Evolutionary conservation across 495 filamentous ascomycete species (phyloP).

Genomic region (Neurospora sp.): DNA sequence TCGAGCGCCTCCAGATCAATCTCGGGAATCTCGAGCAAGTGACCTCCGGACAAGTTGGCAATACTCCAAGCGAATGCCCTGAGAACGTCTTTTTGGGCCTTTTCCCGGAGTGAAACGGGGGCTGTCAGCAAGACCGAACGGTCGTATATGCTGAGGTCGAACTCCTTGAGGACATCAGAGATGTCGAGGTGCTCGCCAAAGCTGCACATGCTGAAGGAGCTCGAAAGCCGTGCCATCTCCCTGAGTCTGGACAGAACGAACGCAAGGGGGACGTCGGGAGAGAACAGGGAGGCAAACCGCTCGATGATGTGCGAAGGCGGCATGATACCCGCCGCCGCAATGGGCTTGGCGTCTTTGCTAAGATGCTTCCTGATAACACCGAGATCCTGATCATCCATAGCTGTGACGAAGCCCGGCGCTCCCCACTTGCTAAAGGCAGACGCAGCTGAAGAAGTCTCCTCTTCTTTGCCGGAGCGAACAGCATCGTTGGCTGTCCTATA

Average conservation of each 20-base stretch:
- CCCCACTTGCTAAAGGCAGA: conserved; percentile 16
- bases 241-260: conserved; percentile 65
- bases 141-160: conserved; percentile 56
- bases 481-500: conserved; percentile 61
- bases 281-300: conserved; percentile 68
- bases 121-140: conserved; percentile 65
- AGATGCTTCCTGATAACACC: conserved; percentile 52
- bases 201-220: conserved; percentile 64
- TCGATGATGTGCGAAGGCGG: conserved; percentile 57
- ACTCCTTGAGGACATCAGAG: conserved; percentile 59
- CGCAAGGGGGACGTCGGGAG: conserved; percentile 60
- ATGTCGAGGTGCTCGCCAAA: conserved; percentile 47
- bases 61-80: conserved; percentile 57
- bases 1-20: conserved; percentile 63
- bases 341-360: conserved; percentile 47
- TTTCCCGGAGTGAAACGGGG: conserved; percentile 41
- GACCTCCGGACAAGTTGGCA: conserved; percentile 50
- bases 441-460: conserved; percentile 28
- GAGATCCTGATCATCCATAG: conserved; percentile 63
- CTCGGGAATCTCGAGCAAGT: conserved; percentile 52
- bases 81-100: conserved; percentile 30
- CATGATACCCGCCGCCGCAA: conserved; percentile 64
- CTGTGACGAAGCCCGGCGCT: conserved; percentile 65
- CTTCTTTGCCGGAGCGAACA: conserved; percentile 8
- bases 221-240: conserved; percentile 49